Evolutionary conservation across 2,329 filamentous ascomycete genomes (phyloP).

Genomic region (Plenodomus tracheiphilus): DNA sequence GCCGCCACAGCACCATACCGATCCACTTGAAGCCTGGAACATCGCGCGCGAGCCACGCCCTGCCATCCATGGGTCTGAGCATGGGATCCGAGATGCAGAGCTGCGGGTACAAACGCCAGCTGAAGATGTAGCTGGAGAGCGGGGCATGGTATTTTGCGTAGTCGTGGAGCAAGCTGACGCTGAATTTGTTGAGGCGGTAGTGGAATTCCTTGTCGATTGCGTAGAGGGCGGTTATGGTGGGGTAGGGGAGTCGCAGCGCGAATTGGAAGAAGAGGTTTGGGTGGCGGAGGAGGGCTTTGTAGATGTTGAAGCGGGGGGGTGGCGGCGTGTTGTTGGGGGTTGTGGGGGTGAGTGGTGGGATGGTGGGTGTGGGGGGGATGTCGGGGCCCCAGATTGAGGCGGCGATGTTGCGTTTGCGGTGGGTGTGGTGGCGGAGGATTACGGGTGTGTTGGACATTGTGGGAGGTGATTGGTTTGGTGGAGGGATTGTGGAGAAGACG

Average conservation of each 20-base stretch:
- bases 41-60: constrained; percentile 33
- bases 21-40: constrained; percentile 71
- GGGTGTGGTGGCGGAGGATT: constrained; percentile 25
- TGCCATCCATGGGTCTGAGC: constrained; percentile 49
- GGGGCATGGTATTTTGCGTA: constrained; percentile 61
- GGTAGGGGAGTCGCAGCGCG: constrained; percentile 27
- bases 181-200: constrained; percentile 53
- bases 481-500: not conserved
- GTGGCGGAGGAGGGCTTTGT: constrained; percentile 40
- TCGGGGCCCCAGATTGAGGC: constrained; percentile 21
- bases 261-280: constrained; percentile 43
- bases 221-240: constrained; percentile 36
- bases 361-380: constrained; percentile 1
- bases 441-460: constrained; percentile 4
- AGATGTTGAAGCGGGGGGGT: constrained; percentile 34
- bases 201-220: constrained; percentile 47
- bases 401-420: constrained; percentile 29
- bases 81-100: constrained; percentile 65
- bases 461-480: not conserved
- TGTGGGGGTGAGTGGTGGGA: not conserved
- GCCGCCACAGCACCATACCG: constrained; percentile 60
- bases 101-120: constrained; percentile 61
- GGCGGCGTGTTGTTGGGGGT: not conserved
- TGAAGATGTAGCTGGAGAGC: constrained; percentile 61
- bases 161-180: constrained; percentile 57